Base-by-base conservation (phyloP, 1,139 yeast genomes). In the Hyphopichia fennica region DNA sequence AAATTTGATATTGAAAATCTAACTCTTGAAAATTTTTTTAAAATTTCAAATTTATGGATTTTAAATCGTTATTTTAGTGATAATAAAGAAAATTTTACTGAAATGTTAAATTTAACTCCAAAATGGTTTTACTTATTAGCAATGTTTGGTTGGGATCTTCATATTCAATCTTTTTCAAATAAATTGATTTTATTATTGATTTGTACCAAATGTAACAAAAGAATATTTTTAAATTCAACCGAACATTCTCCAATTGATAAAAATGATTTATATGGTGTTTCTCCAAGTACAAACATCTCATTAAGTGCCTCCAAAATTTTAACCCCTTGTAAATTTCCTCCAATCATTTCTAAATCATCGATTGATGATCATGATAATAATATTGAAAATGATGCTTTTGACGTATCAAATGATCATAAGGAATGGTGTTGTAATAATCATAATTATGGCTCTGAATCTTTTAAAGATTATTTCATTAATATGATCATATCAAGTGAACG, bases 161-260 rank as follows among this genome's bases (percentile, higher is more conserved):
- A 63, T 38, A 59, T 65, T 9, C 75, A 67, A 47, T 48, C 60
- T 2, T 64, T 63, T 47, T 50, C 63, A 8, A 41, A 54, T 14
- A 58, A 60, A 15, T 42, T 61, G 17, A 63, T 69, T 1, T 51
- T 69, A 4, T 51, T 68, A n/a, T 49, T 72, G 35, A 58, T 60
- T 10, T 72, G 76, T 51, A 45, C 57, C 36, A 63, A 62, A 46
- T 72, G 77, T 46, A 69, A 70, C 52, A 60, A 61, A 42, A 52
- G 74, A 39, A 51, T 66, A 5, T 67, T 68, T 42, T 45, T 70
- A 32, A 57, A 58, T 32, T 44, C 56, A 2, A 34, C 43, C 16
- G 22, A 37, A 2, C 45, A 41, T 29, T 36, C 34, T 11, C 45
- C 49, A 10, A 40, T 47, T 10, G 18, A 40, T 20, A 44, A 42